A percentile compares a stretch with the other conserved stretches of the same genome.
These are phyloP conservation scores for Penicillium sp. DNA, from an alignment of 2,329 filamentous ascomycete species.

Conservation along the genomic window DNA sequence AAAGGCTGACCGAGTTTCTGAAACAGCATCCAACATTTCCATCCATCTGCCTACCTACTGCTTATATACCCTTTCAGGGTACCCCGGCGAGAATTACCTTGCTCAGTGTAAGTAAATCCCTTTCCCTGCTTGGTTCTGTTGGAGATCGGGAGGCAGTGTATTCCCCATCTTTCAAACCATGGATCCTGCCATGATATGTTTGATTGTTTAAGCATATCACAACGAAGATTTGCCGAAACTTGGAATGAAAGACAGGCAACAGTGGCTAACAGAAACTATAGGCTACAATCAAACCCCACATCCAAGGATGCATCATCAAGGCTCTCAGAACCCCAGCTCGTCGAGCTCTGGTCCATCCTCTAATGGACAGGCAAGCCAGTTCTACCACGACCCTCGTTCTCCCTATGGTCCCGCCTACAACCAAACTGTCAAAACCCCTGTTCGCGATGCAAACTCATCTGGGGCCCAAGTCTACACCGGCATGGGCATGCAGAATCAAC, in stretches of 20 bases:
- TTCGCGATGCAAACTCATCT: conserved; percentile 26
- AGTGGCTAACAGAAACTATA: not conserved
- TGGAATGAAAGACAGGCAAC: not conserved
- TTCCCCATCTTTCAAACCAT: no score
- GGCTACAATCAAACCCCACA: not conserved
- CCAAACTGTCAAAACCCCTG: conserved; percentile 17
- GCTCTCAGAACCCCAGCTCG: conserved; percentile 27
- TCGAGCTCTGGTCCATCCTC: conserved; percentile 29
- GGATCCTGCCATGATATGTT: not conserved
- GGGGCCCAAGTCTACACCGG: conserved; percentile 28
- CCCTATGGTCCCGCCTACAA: conserved; percentile 28
- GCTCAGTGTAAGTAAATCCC: no score
- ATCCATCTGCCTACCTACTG: no score
- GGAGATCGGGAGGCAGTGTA: no score
- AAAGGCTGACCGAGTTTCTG: no score
- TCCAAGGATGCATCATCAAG: conserved; percentile 31
- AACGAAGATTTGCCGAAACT: no score
- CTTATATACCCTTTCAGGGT: no score
- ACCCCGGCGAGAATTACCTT: no score
- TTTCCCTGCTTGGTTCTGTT: no score
- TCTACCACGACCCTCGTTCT: conserved; percentile 31
- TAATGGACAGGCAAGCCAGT: conserved; percentile 27
- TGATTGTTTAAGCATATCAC: not conserved
- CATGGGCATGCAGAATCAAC: conserved; percentile 35
- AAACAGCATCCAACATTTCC: no score